Conservation (phyloP, 257 asterid genomes). For the Scutellaria baicalensis region DNA sequence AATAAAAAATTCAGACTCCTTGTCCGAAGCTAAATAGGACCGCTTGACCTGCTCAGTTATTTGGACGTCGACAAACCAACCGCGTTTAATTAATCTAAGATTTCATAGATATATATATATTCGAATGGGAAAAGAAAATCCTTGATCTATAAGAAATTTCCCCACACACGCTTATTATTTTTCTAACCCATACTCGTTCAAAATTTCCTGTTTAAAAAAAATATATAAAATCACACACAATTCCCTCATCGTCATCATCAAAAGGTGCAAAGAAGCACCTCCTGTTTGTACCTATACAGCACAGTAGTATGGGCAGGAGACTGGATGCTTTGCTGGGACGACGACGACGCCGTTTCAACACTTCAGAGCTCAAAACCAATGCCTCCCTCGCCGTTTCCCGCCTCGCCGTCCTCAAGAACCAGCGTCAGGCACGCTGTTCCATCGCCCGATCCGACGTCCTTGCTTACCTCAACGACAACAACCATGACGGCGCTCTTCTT, state of each 20-base stretch:
- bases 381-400: constrained; percentile 54
- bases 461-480: constrained; percentile 41
- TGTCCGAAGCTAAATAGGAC: constrained; percentile 14
- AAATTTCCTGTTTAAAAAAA: not conserved
- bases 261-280: constrained; percentile 49
- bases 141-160: constrained; percentile 39
- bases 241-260: constrained; percentile 29
- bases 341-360: constrained; percentile 29
- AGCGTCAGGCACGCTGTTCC: constrained; percentile 63
- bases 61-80: constrained; percentile 8
- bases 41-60: constrained; percentile 7
- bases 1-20: too few species aligned
- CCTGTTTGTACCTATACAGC: constrained; percentile 25
- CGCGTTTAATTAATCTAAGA: constrained; percentile 10
- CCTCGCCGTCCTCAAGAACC: constrained; percentile 57
- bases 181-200: not conserved
- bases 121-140: too few species aligned
- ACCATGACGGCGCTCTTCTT: constrained; percentile 75
- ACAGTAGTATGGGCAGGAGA: constrained; percentile 53
- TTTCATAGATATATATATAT: not conserved
- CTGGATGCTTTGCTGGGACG: constrained; percentile 60
- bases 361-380: constrained; percentile 42
- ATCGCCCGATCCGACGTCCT: constrained; percentile 66
- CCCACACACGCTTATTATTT: constrained; percentile 19
- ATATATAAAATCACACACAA: not conserved